phyloP scores from a whole-genome alignment of 2,329 filamentous ascomycete species.

The Alternaria sp. region DNA sequence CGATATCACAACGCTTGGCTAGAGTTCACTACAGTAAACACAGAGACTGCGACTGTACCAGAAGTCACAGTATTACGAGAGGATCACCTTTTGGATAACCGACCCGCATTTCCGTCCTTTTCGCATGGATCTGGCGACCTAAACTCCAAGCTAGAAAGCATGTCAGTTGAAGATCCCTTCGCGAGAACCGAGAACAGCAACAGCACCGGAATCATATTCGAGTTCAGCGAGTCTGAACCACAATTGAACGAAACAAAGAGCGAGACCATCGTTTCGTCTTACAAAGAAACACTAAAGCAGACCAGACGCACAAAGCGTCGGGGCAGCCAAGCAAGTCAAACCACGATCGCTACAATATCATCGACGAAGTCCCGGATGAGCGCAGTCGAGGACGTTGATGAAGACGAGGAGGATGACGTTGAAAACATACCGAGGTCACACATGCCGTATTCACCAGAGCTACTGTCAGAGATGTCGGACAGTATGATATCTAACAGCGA shows the following conservation, averaged over 20 bases:
- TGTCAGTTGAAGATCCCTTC: slow-evolving; percentile 32
- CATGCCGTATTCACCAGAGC: slow-evolving; percentile 30
- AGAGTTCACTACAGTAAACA: slow-evolving; percentile 53
- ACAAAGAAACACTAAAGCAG: slow-evolving; percentile 46
- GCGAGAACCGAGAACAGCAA: slow-evolving; percentile 18
- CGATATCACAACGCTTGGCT: slow-evolving; percentile 73
- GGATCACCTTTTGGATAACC: slow-evolving; percentile 37
- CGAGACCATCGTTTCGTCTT: slow-evolving; percentile 19
- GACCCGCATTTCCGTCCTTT: slow-evolving; percentile 20
- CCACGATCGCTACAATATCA: slow-evolving; percentile 51
- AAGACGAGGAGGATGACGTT: slow-evolving; percentile 56
- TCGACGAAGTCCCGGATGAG: slow-evolving; percentile 55
- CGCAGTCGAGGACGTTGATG: slow-evolving; percentile 43
- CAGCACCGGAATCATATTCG: slow-evolving; percentile 41
- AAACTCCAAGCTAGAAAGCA: slow-evolving; percentile 19
- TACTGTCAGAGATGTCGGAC: slow-evolving; percentile 31
- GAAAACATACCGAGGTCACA: slow-evolving; percentile 56
- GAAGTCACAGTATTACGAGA: slow-evolving; percentile 20
- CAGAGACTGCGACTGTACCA: slow-evolving; percentile 15
- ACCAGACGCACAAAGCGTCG: slow-evolving; percentile 32
- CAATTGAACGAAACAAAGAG: slow-evolving; percentile 19
- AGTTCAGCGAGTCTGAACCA: slow-evolving; percentile 34
- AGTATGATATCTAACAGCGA: slow-evolving; percentile 52
- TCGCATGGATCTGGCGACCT: slow-evolving; percentile 21
- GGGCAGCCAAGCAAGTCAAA: slow-evolving; percentile 45